Evolutionary conservation across 148 eudicot genomes (phyloP).

Genomic region (Rhododendron mucronatum): DNA sequence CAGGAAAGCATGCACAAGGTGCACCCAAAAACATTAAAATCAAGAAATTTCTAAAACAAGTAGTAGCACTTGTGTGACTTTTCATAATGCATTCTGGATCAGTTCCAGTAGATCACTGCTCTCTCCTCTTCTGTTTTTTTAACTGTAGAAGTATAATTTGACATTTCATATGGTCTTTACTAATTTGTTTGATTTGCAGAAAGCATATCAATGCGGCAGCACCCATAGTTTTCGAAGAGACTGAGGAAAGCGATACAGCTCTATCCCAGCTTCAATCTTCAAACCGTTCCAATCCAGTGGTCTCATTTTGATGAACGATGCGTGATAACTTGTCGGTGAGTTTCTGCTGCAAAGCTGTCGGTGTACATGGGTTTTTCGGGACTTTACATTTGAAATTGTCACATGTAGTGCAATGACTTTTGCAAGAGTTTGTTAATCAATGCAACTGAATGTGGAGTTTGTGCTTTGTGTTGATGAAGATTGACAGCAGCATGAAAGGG

Average conservation of each 20-base stretch:
- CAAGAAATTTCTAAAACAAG: not conserved
- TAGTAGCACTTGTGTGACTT: not conserved
- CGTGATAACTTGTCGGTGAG: not conserved
- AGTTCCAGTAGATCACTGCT: not conserved
- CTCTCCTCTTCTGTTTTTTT: not conserved
- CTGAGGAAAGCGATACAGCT: slow-evolving; percentile 55
- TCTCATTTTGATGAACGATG: slow-evolving; percentile 35
- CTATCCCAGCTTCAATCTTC: slow-evolving; percentile 33
- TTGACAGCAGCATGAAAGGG: not conserved
- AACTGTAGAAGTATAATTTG: not conserved
- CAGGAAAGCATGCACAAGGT: not conserved
- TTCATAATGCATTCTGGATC: not conserved
- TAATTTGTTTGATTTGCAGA: slow-evolving; percentile 23
- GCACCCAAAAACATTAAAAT: not conserved
- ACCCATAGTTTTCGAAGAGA: slow-evolving; percentile 41
- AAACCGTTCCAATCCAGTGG: slow-evolving; percentile 34
- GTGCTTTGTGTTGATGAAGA: slow-evolving; percentile 9
- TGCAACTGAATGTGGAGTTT: not conserved
- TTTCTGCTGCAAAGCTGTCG: not conserved
- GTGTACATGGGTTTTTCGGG: not conserved
- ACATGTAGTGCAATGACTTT: not conserved
- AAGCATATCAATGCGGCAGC: slow-evolving; percentile 30
- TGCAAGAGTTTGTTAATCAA: not conserved
- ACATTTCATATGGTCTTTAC: not conserved
- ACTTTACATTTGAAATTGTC: not conserved